Evolutionary conservation across 805 yeast species (phyloP).

Genomic region (Sugiyamaella americana): DNA sequence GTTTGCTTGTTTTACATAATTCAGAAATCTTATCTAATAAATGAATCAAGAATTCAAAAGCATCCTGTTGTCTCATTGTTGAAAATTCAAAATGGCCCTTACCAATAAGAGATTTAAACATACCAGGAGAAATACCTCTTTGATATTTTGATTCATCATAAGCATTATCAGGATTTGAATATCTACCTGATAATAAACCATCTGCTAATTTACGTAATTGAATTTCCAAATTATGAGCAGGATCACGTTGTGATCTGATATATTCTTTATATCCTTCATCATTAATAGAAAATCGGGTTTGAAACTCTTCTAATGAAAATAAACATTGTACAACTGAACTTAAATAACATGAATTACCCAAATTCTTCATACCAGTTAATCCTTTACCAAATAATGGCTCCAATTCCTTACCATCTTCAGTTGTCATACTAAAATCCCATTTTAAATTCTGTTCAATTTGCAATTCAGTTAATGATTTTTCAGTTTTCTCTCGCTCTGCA

Average conservation of each 20-base stretch:
- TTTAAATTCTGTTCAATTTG: conserved; percentile 88
- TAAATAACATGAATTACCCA: conserved; percentile 91
- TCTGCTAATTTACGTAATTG: conserved; percentile 76
- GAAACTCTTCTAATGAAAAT: conserved; percentile 38
- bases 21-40: conserved; percentile 53
- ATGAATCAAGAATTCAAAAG: conserved; percentile 78
- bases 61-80: conserved; percentile 90
- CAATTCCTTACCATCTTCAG: conserved; percentile 59
- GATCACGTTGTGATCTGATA: conserved; percentile 32
- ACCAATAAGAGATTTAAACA: conserved; percentile 74
- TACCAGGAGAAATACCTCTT: conserved; percentile 67
- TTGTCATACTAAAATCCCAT: conserved; percentile 86
- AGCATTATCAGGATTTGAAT: conserved; percentile 46
- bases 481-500: conserved; percentile 57
- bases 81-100: conserved; percentile 73
- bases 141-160: conserved; percentile 41
- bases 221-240: conserved; percentile 59
- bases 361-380: conserved; percentile 76
- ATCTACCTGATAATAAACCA: conserved; percentile 70
- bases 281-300: conserved; percentile 22
- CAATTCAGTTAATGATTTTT: conserved; percentile 79
- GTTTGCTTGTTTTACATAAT: conserved; percentile 15
- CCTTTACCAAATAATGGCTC: conserved; percentile 67
- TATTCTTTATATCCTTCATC: not conserved
- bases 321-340: conserved; percentile 75